Conservation (phyloP, 2,329 filamentous ascomycete species). For the Colletotrichum spaethianum region DNA sequence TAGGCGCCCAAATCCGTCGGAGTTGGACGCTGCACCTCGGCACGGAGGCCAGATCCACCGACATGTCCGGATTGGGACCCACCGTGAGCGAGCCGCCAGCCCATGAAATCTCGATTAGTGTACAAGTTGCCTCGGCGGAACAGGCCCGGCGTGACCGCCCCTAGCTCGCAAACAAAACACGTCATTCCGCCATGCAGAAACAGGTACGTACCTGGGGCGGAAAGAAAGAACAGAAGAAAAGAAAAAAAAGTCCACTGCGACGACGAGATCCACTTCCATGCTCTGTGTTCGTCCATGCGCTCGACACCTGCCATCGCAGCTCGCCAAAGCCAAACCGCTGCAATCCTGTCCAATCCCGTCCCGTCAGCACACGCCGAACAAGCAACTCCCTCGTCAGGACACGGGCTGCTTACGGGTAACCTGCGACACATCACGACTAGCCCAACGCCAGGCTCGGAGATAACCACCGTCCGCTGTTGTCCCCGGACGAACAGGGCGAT, state of each 20-base stretch:
- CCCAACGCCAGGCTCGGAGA: conserved; percentile 29
- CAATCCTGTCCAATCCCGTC: conserved; percentile 4
- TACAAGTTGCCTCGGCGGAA: conserved; percentile 26
- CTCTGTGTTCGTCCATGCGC: conserved; percentile 25
- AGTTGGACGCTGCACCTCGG: conserved; percentile 37
- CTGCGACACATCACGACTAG: not conserved
- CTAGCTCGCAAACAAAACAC: conserved; percentile 7
- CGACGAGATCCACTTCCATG: not conserved
- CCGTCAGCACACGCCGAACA: not conserved
- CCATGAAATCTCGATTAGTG: conserved; percentile 12
- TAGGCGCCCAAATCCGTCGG: conserved; percentile 33
- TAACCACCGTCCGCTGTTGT: conserved; percentile 23
- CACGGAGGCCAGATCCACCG: conserved; percentile 30
- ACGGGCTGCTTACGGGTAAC: not conserved
- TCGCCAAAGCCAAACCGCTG: conserved; percentile 5
- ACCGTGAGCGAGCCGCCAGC: conserved; percentile 19
- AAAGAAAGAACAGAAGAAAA: not conserved
- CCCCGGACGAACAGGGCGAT: conserved; percentile 9
- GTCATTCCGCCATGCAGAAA: conserved; percentile 28
- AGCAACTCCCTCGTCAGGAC: not conserved
- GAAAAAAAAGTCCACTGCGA: not conserved
- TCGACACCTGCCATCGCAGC: conserved; percentile 35
- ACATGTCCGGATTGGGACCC: conserved; percentile 19
- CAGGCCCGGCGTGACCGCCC: conserved; percentile 19
- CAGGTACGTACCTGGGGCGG: conserved; percentile 18